phyloP scores from a whole-genome alignment of 768 basidiomycete genomes.

The Dioszegia hungarica region DNA sequence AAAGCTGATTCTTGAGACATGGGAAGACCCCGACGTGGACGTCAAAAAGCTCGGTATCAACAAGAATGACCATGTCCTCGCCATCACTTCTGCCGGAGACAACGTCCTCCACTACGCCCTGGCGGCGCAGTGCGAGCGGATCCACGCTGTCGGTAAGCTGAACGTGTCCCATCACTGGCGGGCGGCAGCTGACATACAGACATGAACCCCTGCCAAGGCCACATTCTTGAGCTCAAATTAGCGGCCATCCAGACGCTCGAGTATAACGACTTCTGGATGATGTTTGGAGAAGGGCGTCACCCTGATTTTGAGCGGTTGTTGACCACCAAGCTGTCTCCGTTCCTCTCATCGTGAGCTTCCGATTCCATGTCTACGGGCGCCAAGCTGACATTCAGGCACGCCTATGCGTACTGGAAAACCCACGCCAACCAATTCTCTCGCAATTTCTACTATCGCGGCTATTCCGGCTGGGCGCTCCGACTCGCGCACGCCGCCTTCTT shows the following conservation, averaged over 20 bases:
- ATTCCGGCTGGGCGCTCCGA: conserved; percentile 62
- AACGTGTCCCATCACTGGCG: conserved; percentile 22
- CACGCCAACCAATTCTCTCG: conserved; percentile 54
- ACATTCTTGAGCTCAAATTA: conserved; percentile 72
- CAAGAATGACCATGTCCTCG: conserved; percentile 62
- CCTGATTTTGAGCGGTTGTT: conserved; percentile 60
- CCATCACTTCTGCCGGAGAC: conserved; percentile 73
- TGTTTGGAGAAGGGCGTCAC: conserved; percentile 66
- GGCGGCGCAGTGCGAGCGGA: conserved; percentile 57
- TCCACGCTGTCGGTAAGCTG: conserved; percentile 72
- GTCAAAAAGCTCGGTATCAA: conserved; percentile 61
- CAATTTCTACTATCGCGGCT: conserved; percentile 66
- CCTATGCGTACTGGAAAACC: conserved; percentile 72
- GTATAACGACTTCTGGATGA: conserved; percentile 60
- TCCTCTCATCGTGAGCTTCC: conserved; percentile 57
- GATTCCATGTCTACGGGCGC: not conserved
- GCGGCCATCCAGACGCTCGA: conserved; percentile 60
- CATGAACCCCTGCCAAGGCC: conserved; percentile 58
- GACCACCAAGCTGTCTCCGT: conserved; percentile 61
- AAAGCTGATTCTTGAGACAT: conserved; percentile 31
- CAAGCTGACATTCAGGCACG: conserved; percentile 48
- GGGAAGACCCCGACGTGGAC: conserved; percentile 71
- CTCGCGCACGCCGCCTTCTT: conserved; percentile 59
- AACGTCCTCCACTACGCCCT: conserved; percentile 76
- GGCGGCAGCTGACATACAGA: conserved; percentile 16